Conservation (phyloP, 164 flowering plant genomes). For the Malania oleifera region DNA sequence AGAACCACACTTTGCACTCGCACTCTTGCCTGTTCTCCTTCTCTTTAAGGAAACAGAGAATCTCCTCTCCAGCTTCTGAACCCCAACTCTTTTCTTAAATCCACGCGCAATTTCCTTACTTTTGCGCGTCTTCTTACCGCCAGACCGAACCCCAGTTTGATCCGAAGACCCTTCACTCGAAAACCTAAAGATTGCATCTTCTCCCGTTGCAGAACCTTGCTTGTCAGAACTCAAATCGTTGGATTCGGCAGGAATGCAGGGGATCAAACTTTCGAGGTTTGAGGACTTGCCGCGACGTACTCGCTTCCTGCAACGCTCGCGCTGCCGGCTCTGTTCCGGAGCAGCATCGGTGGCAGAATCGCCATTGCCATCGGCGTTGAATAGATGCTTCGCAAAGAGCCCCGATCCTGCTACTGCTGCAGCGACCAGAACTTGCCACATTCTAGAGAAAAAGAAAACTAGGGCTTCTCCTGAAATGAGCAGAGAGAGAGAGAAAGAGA, state of each 20-base stretch:
- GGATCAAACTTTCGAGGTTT: not conserved
- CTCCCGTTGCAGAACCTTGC: constrained; percentile 3
- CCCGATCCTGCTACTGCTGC: constrained; percentile 71
- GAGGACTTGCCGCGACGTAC: not conserved
- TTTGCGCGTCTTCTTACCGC: not conserved
- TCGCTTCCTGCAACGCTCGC: no score
- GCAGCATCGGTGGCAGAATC: not conserved
- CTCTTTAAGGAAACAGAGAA: constrained; percentile 46
- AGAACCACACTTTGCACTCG: constrained; percentile 26
- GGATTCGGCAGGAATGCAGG: not conserved
- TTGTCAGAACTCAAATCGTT: not conserved
- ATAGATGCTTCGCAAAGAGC: constrained; percentile 37
- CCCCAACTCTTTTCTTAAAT: constrained; percentile 15
- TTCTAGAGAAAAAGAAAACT: constrained; percentile 14
- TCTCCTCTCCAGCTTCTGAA: constrained; percentile 19
- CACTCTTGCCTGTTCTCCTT: constrained; percentile 41
- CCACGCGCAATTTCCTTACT: constrained; percentile 8
- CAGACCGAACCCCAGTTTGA: constrained; percentile 7
- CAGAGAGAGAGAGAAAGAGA: not conserved
- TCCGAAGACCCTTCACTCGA: constrained; percentile 36
- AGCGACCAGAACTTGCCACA: constrained; percentile 69
- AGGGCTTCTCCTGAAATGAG: not conserved
- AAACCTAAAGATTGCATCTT: constrained; percentile 55
- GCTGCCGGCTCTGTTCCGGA: not conserved
- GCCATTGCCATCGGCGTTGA: constrained; percentile 4